A percentile compares a stretch with the other conserved stretches of the same genome.
Conservation (phyloP, 139 green algal genomes). For the Picocystis salinarum region DNA sequence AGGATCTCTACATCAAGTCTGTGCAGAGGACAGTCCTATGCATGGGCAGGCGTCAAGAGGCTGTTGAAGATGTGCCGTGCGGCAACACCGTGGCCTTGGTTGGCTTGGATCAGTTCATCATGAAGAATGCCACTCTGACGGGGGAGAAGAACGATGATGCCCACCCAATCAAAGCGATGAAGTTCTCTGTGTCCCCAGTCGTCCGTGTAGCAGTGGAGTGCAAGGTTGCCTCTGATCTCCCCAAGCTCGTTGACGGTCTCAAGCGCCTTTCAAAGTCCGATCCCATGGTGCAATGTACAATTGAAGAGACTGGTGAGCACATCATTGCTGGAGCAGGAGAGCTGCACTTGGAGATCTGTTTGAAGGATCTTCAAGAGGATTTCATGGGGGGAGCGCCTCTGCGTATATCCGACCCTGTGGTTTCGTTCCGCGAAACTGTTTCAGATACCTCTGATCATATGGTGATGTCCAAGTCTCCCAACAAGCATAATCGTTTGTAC, state of each 20-base stretch:
- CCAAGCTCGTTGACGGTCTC: slow-evolving; percentile 97
- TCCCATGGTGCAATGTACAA: slow-evolving; percentile 94
- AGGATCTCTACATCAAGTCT: slow-evolving; percentile 96
- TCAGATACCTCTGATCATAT: slow-evolving; percentile 56
- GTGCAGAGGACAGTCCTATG: slow-evolving; percentile 98
- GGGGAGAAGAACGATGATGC: slow-evolving; percentile 65
- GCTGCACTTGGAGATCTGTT: slow-evolving; percentile 97
- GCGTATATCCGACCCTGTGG: slow-evolving; percentile 85
- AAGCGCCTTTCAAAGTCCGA: slow-evolving; percentile 95
- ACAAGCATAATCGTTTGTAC: slow-evolving; percentile 99
- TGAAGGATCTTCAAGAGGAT: slow-evolving; percentile 97
- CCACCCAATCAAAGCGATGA: slow-evolving; percentile 98
- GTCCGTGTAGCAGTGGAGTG: slow-evolving; percentile 76
- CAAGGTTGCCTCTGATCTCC: slow-evolving; percentile 88
- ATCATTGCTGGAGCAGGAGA: slow-evolving; percentile 91
- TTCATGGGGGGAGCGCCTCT: slow-evolving; percentile 94
- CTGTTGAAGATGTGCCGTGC: slow-evolving; percentile 93
- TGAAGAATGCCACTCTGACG: slow-evolving; percentile 93
- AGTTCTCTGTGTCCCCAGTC: slow-evolving; percentile 95
- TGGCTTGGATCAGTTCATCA: slow-evolving; percentile 97
- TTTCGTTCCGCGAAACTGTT: slow-evolving; percentile 96
- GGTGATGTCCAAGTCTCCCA: slow-evolving; percentile 97
- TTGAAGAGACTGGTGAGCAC: slow-evolving; percentile 98
- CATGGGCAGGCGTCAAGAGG: slow-evolving; percentile 94
- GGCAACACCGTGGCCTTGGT: slow-evolving; percentile 97